Evolutionary conservation across 768 basidiomycete genomes (phyloP).

Genomic region (Amanita phalloides): DNA sequence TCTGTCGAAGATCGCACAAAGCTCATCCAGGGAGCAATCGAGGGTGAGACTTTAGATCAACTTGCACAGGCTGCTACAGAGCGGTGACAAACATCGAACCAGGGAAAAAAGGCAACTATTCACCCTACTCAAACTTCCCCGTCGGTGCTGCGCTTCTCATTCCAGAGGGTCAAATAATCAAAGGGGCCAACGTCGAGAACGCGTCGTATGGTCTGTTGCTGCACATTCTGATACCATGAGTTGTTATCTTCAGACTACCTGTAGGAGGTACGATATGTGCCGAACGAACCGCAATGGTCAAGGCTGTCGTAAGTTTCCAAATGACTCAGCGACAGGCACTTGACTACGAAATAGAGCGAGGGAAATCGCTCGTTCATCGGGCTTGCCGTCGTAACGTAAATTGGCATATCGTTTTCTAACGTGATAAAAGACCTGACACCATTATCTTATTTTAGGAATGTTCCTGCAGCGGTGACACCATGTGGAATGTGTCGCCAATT

Average conservation of each 20-base stretch:
- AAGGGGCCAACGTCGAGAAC: conserved; percentile 91
- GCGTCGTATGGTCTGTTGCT: conserved; percentile 71
- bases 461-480: conserved; percentile 58
- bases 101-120: conserved; percentile 70
- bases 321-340: background rate
- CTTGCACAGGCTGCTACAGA: background rate
- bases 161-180: conserved; percentile 59
- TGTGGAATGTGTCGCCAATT: conserved; percentile 95
- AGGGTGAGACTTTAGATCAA: conserved; percentile 28
- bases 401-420: conserved; percentile 5
- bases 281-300: conserved; percentile 91
- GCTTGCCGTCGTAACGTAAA: conserved; percentile 74
- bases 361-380: conserved; percentile 61
- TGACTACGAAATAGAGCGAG: conserved; percentile 51
- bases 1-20: conserved; percentile 27
- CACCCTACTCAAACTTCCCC: conserved; percentile 83
- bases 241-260: conserved; percentile 1
- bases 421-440: background rate
- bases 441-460: conserved; percentile 38
- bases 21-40: conserved; percentile 46
- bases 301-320: conserved; percentile 66
- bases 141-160: conserved; percentile 84
- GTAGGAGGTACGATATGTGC: conserved; percentile 88
- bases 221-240: background rate
- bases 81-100: conserved; percentile 1